These are phyloP conservation scores for Cercis canadensis DNA, from an alignment of 306 rosid species.

Conservation along the genomic window DNA sequence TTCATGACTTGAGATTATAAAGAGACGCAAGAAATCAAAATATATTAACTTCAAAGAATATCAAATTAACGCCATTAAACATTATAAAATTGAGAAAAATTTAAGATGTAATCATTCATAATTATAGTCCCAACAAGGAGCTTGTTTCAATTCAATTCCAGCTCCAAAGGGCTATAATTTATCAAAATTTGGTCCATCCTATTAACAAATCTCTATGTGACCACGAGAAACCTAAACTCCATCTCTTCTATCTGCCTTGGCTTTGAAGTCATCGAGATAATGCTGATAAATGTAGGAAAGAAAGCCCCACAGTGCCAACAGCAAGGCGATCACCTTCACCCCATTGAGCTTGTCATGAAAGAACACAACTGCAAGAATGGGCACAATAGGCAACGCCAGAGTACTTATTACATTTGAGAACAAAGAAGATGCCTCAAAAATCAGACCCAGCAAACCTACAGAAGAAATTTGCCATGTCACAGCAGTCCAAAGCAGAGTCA, in stretches of 20 bases:
- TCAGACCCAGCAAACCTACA: slow-evolving; percentile 62
- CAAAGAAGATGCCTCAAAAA: slow-evolving; percentile 67
- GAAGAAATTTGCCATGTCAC: slow-evolving; percentile 63
- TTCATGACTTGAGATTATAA: too few relatives aligned
- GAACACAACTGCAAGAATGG: slow-evolving; percentile 53
- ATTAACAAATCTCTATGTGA: slow-evolving; percentile 41
- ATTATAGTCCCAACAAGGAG: too few relatives aligned
- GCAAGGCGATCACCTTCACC: slow-evolving; percentile 53
- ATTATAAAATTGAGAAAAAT: too few relatives aligned
- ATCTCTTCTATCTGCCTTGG: slow-evolving; percentile 37
- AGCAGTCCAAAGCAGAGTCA: slow-evolving; percentile 68
- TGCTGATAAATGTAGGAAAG: slow-evolving; percentile 65
- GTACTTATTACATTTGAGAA: slow-evolving; percentile 62
- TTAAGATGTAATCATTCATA: too few relatives aligned
- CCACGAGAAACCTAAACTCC: slow-evolving; percentile 33
- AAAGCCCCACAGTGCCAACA: slow-evolving; percentile 70
- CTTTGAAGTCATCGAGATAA: slow-evolving; percentile 50
- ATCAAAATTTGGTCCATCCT: slow-evolving; percentile 14
- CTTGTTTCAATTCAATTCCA: slow-evolving; percentile 16
- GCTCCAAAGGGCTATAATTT: background rate
- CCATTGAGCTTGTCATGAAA: slow-evolving; percentile 64
- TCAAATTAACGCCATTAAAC: too few relatives aligned
- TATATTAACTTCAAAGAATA: too few relatives aligned
- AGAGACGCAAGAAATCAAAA: too few relatives aligned
- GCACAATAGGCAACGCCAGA: slow-evolving; percentile 52